phyloP scores from a whole-genome alignment of 768 basidiomycete species.

The Daedaleopsis sinensis region DNA sequence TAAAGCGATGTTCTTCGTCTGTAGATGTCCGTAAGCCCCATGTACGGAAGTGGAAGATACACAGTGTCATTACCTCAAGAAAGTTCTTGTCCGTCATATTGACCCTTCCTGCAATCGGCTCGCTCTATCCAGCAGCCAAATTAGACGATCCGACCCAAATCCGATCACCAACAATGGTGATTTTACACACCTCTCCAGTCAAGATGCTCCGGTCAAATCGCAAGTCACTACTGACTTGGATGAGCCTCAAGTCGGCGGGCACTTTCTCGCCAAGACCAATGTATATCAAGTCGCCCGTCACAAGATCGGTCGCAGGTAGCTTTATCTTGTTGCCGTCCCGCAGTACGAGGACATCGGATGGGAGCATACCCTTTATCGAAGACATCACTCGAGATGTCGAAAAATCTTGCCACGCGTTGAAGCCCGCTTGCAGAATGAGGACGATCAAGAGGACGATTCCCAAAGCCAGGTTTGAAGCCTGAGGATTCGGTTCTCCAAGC shows the following conservation, averaged over 20 bases:
- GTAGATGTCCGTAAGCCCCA: slow-evolving; percentile 10
- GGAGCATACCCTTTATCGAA: slow-evolving; percentile 64
- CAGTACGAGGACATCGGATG: slow-evolving; percentile 61
- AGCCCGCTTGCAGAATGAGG: slow-evolving; percentile 43
- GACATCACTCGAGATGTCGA: slow-evolving; percentile 58
- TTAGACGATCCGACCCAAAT: neutral
- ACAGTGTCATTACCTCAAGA: slow-evolving; percentile 15
- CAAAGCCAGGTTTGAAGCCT: slow-evolving; percentile 56
- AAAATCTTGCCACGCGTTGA: slow-evolving; percentile 62
- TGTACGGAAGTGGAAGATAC: neutral
- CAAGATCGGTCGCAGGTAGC: slow-evolving; percentile 42
- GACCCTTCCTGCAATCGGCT: slow-evolving; percentile 30
- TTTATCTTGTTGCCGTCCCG: slow-evolving; percentile 41
- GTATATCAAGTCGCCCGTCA: slow-evolving; percentile 65
- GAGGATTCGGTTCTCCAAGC: slow-evolving; percentile 55
- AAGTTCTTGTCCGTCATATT: slow-evolving; percentile 42
- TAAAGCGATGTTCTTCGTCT: slow-evolving; percentile 59
- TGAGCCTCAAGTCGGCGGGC: slow-evolving; percentile 66
- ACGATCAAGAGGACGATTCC: slow-evolving; percentile 56
- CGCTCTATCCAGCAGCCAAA: slow-evolving; percentile 28
- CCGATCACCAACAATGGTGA: neutral
- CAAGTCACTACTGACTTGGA: slow-evolving; percentile 54
- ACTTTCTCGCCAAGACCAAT: slow-evolving; percentile 66
- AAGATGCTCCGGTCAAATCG: slow-evolving; percentile 63
- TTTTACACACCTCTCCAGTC: slow-evolving; percentile 46